Conservation (phyloP, 2,329 filamentous ascomycete species). For the Sclerotinia glacialis region DNA sequence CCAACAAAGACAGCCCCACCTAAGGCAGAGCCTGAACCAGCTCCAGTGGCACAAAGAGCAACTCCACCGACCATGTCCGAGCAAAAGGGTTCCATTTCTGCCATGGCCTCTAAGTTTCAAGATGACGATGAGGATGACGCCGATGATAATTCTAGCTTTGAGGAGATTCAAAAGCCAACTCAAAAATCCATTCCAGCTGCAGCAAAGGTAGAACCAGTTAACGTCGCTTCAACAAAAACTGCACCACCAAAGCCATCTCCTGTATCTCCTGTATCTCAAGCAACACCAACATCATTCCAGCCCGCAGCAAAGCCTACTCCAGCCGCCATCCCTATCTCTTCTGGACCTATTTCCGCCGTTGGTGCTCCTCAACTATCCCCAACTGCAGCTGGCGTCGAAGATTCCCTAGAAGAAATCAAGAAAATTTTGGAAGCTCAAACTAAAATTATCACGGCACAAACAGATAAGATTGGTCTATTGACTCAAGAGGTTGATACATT, state of each 20-base stretch:
- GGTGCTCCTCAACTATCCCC: slow-evolving; percentile 35
- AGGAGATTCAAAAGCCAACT: slow-evolving; percentile 74
- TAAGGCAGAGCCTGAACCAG: slow-evolving; percentile 53
- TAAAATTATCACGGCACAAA: slow-evolving; percentile 73
- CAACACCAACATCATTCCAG: slow-evolving; percentile 28
- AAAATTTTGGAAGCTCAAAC: slow-evolving; percentile 73
- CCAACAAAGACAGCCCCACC: slow-evolving; percentile 44
- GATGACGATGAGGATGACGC: slow-evolving; percentile 65
- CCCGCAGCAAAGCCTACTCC: slow-evolving; percentile 29
- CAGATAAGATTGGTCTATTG: slow-evolving; percentile 68
- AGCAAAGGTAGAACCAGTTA: slow-evolving; percentile 44
- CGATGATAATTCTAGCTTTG: slow-evolving; percentile 70
- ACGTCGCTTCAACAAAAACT: slow-evolving; percentile 42
- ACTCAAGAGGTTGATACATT: slow-evolving; percentile 74
- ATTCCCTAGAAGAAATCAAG: slow-evolving; percentile 74
- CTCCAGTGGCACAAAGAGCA: slow-evolving; percentile 46
- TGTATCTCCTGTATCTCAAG: slow-evolving; percentile 32
- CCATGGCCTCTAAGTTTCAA: slow-evolving; percentile 81
- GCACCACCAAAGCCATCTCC: slow-evolving; percentile 38
- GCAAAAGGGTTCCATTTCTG: slow-evolving; percentile 82
- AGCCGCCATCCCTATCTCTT: slow-evolving; percentile 40
- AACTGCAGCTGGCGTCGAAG: slow-evolving; percentile 51
- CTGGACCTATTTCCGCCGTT: slow-evolving; percentile 40
- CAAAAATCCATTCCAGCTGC: slow-evolving; percentile 51
- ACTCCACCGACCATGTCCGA: slow-evolving; percentile 72